phyloP scores from a whole-genome alignment of 805 yeast species.

The Kodamaea lidongshanica region DNA sequence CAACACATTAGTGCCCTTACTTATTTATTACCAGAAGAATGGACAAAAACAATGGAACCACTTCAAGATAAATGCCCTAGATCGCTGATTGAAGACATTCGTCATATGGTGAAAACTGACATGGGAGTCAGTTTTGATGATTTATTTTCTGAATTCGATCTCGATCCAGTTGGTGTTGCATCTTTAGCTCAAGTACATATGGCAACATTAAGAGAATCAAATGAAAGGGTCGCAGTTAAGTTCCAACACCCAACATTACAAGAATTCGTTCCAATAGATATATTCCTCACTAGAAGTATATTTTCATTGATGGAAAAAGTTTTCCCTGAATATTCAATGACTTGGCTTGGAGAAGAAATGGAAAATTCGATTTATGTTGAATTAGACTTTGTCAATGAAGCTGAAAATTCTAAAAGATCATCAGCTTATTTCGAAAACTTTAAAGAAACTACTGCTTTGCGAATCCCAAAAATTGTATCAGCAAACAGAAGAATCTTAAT shows the following conservation, averaged over 20 bases:
- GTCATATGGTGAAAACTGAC: conserved; percentile 61
- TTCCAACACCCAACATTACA: conserved; percentile 86
- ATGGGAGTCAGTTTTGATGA: conserved; percentile 56
- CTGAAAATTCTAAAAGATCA: conserved; percentile 70
- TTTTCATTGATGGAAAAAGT: conserved; percentile 67
- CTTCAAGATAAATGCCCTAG: conserved; percentile 86
- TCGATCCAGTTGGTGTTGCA: conserved; percentile 86
- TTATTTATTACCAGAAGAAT: conserved; percentile 81
- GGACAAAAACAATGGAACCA: conserved; percentile 94
- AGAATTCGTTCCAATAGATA: conserved; percentile 87
- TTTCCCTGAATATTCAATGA: conserved; percentile 89
- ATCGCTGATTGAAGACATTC: conserved; percentile 65
- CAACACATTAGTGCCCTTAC: conserved; percentile 93
- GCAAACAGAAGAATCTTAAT: conserved; percentile 68
- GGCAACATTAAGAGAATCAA: conserved; percentile 54
- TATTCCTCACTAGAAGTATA: conserved; percentile 68
- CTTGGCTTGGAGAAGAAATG: conserved; percentile 94
- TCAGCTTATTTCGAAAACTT: conserved; percentile 55
- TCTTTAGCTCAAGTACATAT: conserved; percentile 93
- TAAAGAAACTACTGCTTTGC: conserved; percentile 60
- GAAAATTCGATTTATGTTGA: conserved; percentile 85
- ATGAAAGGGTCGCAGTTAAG: conserved; percentile 83
- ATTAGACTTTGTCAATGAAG: conserved; percentile 82
- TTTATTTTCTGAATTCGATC: conserved; percentile 59
- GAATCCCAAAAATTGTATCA: conserved; percentile 66